A percentile compares a stretch with the other conserved stretches of the same genome.
These are phyloP conservation scores for Barnettozyma wickerhamii DNA, from an alignment of 805 yeast genomes.

Conservation along the genomic window DNA sequence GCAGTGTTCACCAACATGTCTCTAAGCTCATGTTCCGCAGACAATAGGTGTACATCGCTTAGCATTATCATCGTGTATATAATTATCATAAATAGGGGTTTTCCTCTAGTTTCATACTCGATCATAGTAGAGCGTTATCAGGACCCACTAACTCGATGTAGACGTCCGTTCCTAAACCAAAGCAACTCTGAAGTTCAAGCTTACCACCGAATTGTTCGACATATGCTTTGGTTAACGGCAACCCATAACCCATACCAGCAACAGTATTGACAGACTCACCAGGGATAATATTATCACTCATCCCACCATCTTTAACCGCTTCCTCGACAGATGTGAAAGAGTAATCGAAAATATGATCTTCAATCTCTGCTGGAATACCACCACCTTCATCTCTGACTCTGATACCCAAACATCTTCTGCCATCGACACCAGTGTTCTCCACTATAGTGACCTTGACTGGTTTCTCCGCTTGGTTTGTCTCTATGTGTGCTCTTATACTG, in stretches of 20 bases:
- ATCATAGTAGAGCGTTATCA: slow-evolving; percentile 17
- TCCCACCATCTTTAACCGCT: slow-evolving; percentile 46
- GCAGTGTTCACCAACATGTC: slow-evolving; percentile 65
- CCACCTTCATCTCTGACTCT: slow-evolving; percentile 85
- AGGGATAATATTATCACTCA: slow-evolving; percentile 57
- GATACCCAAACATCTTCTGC: slow-evolving; percentile 45
- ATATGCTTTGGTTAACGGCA: slow-evolving; percentile 78
- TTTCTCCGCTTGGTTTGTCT: slow-evolving; percentile 36
- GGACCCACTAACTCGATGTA: slow-evolving; percentile 46
- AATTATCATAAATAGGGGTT: too few relatives aligned
- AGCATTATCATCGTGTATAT: too few relatives aligned
- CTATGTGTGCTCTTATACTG: slow-evolving; percentile 84
- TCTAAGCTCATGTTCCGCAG: slow-evolving; percentile 7
- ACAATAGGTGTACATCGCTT: not conserved
- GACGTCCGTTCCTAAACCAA: slow-evolving; percentile 79
- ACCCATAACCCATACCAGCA: slow-evolving; percentile 96
- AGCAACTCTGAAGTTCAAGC: slow-evolving; percentile 62
- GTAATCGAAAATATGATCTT: slow-evolving; percentile 74
- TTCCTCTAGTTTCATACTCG: too few relatives aligned
- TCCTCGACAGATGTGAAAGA: slow-evolving; percentile 76
- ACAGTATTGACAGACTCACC: slow-evolving; percentile 64
- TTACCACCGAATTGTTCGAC: slow-evolving; percentile 70
- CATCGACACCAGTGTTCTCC: slow-evolving; percentile 22
- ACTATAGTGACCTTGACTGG: slow-evolving; percentile 49
- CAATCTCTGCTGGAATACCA: slow-evolving; percentile 70